Evolutionary conservation across 768 basidiomycete species (phyloP), one percentile per base, ranked within the genome.

Genomic region (Aureoboletus auriporus): DNA sequence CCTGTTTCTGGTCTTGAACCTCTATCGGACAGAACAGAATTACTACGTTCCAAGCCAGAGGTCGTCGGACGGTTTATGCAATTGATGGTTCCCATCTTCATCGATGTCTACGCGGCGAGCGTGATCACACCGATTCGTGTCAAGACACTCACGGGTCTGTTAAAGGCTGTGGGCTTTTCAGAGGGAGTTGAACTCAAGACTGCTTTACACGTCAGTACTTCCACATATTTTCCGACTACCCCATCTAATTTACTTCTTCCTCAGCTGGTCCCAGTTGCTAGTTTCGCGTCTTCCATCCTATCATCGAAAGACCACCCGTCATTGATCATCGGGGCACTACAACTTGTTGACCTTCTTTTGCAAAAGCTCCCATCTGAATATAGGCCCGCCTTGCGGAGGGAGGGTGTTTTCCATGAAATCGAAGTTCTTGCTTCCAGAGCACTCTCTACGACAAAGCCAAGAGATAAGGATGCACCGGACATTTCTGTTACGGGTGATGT

Each of bases 101-200:
- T 98, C 50, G 96, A 98, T 59, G 94, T 99, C n/a, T 98, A 97
- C 68, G 89, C 94, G n/a, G 95, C 96, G 28, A 96, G 92, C 64
- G 94, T 98, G 26, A 83, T 86, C 42, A 81, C 85, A 0, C 83
- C 89, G 3, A 84, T 98, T 10, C 79, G 96, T 50, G 80, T 88
- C 37, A 94, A 95, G 71, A 91, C 93, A 0, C 72, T 98, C 53
- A 88, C 84, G 0, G 92, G 87, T 1, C 60, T 98, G 42, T 69
- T 96, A 54, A 96, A 97, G 65, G 93, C 95, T 3, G 82, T 95
- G 48, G 88, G 90, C 52, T 98, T 93, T 67, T 73, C 91, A 39
- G 86, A 91, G 47, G 77, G 79, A 3, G 83, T 85, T 6, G 85
- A 84, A 11, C 72, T 98, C 27, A 83, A 79, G 58, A 71, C 72